Base-by-base conservation (phyloP, 768 basidiomycete species). In the Boletus insuetus region DNA sequence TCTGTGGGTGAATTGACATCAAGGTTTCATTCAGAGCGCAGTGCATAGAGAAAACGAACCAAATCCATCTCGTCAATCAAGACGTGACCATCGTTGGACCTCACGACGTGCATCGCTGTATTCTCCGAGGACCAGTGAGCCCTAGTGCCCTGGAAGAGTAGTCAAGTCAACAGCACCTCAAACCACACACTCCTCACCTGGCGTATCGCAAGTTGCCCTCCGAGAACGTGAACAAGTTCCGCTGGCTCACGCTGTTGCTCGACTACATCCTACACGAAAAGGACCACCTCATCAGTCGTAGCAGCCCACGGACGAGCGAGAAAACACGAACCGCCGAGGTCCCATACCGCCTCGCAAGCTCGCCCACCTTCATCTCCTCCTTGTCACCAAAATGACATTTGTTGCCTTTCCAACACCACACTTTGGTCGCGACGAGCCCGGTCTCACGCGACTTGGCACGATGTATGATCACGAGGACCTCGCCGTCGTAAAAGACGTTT, bases 361-460 rank as follows among this genome's bases (percentile, higher is more conserved):
- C 90, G 40, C 79, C 75, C 37, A 89, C 62, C 64, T 89, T 92
- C 51, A 72, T 77, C 61, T 82, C 80, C 59, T 91, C 91, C 44
- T 73, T 74, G 46, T 86, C 84, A 2, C 81, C 81, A 31, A 79
- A 61, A 20, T 69, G 73, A 44, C 80, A 76, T 38, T 74, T 74
- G 50, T 77, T 82, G 0, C 91, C 91, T 17, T 75, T 72, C 91
- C 91, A 94, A 20, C 80, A 81, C 89, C 89, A 93, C 17, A 93
- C 79, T 20, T 77, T 79, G 6, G 86, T 91, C 24, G 76, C 75
- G 4, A 83, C 89, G 16, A 93, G 75, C 13, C 87, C 85, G 34
- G 70, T 84, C n/a, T 78, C 73, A 52, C 74, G 82, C 0, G 80
- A 80, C 68, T 91, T 93, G 22, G 73, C 78, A 14, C 91, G 80